Conservation (phyloP, 1,284 basidiomycete genomes). For the Leccinum cinnamomeum region DNA sequence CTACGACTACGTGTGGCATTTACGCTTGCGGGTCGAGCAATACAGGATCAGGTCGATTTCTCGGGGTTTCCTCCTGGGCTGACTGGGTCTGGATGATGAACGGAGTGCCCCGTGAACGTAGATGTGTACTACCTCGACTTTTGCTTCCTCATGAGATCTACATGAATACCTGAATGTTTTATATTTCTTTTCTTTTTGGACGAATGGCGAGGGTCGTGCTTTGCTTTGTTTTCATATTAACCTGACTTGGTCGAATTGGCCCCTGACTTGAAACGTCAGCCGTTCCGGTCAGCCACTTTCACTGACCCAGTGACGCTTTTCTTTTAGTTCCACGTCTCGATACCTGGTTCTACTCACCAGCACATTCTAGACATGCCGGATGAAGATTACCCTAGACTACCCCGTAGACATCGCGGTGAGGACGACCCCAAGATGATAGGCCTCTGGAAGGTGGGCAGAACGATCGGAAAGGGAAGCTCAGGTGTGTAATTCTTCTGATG, state of each 20-base stretch:
- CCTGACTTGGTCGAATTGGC: slow-evolving; percentile 14
- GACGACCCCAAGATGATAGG: slow-evolving; percentile 82
- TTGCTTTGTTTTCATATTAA: slow-evolving; percentile 4
- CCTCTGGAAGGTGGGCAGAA: slow-evolving; percentile 91
- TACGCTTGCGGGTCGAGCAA: slow-evolving; percentile 60
- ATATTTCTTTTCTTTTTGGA: neutral
- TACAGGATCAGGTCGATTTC: slow-evolving; percentile 96
- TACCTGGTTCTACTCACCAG: neutral
- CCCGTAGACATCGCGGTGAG: slow-evolving; percentile 36
- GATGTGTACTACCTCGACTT: slow-evolving; percentile 9
- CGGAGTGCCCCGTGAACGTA: slow-evolving; percentile 5
- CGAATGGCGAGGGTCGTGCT: neutral
- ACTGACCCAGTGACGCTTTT: neutral
- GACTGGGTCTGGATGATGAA: slow-evolving; percentile 45
- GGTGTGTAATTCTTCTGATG: slow-evolving; percentile 46
- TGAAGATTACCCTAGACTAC: slow-evolving; percentile 32
- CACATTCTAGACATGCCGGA: slow-evolving; percentile 26
- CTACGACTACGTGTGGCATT: slow-evolving; percentile 87
- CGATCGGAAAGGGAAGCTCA: slow-evolving; percentile 89
- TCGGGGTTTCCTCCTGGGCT: slow-evolving; percentile 83
- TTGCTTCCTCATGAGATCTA: slow-evolving; percentile 23
- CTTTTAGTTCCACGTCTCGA: neutral
- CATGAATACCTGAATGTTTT: slow-evolving; percentile 13
- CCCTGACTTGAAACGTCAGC: slow-evolving; percentile 23
- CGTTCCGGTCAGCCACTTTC: slow-evolving; percentile 20